Evolutionary conservation across 345 rosid genomes (phyloP).

Genomic region (Camelina laxa): DNA sequence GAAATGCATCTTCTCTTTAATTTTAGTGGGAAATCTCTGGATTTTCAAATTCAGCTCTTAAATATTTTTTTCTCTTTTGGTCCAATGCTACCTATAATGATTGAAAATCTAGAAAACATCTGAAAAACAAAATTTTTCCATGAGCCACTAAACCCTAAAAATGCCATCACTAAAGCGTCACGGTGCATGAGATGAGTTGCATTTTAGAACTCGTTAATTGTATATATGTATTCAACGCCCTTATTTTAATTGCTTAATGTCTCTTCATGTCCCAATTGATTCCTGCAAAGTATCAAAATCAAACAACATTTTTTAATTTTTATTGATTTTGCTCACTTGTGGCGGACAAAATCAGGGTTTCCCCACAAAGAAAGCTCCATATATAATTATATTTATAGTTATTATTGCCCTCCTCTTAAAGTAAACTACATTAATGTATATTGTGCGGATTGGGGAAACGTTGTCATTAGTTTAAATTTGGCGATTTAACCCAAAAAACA

Average conservation of each 20-base stretch:
- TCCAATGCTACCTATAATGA: slow-evolving; percentile 15
- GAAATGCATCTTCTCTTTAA: neutral
- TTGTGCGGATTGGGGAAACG: slow-evolving; percentile 9
- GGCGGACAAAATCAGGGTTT: slow-evolving; percentile 48
- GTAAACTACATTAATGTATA: slow-evolving; percentile 2
- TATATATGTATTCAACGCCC: slow-evolving; percentile 20
- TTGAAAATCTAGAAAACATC: slow-evolving; percentile 11
- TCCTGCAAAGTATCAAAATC: slow-evolving; percentile 40
- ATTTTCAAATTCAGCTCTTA: slow-evolving; percentile 8
- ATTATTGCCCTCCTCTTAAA: slow-evolving; percentile 26
- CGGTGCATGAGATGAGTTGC: slow-evolving; percentile 36
- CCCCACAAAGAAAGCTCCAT: slow-evolving; percentile 37
- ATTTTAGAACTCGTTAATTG: slow-evolving; percentile 14
- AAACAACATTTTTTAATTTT: slow-evolving; percentile 35
- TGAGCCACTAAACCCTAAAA: slow-evolving; percentile 34
- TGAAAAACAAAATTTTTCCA: neutral
- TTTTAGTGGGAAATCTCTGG: neutral
- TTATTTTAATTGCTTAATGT: slow-evolving; percentile 35
- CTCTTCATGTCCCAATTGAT: slow-evolving; percentile 43
- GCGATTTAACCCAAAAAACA: neutral
- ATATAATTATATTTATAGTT: slow-evolving; percentile 3
- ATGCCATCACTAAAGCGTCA: slow-evolving; percentile 48
- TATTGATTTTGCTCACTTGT: slow-evolving; percentile 34
- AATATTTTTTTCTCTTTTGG: neutral
- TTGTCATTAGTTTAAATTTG: neutral